Conservation (phyloP, 2,329 filamentous ascomycete species). For the Trichoderma citrinoviride region DNA sequence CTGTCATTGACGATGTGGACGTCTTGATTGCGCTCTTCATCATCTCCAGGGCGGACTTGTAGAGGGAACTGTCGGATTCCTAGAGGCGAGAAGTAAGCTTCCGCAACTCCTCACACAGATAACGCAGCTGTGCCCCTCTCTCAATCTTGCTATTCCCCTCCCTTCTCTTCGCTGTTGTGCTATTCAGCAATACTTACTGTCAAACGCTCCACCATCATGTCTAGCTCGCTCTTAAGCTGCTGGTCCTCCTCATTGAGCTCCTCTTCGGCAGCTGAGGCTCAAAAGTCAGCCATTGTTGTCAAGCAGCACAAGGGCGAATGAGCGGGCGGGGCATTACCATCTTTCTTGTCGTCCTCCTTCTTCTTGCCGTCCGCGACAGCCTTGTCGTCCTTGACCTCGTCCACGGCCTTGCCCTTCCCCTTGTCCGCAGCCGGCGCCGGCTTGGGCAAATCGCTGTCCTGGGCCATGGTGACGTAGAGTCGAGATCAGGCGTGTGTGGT, state of each 20-base stretch:
- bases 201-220: constrained; percentile 95
- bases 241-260: constrained; percentile 98
- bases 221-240: constrained; percentile 95
- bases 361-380: constrained; percentile 70
- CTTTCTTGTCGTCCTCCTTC: constrained; percentile 68
- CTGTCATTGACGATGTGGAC: constrained; percentile 98
- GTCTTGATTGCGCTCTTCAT: constrained; percentile 99
- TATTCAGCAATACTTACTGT: constrained; percentile 54
- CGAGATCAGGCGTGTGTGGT: constrained; percentile 30
- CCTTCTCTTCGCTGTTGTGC: constrained; percentile 2
- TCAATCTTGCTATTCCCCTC: background rate
- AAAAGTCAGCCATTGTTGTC: background rate
- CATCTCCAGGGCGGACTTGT: constrained; percentile 87
- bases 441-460: constrained; percentile 84
- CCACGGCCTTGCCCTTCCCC: constrained; percentile 89
- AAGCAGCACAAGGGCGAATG: constrained; percentile 2
- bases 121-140: constrained; percentile 2
- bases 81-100: constrained; percentile 37
- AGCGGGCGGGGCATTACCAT: constrained; percentile 37
- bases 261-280: constrained; percentile 53
- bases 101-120: background rate
- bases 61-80: constrained; percentile 84
- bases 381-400: constrained; percentile 69
- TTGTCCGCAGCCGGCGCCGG: constrained; percentile 65
- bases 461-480: constrained; percentile 68